Evolutionary conservation across 2,329 filamentous ascomycete species (phyloP).

Genomic region (Phyllosticta citriasiana): DNA sequence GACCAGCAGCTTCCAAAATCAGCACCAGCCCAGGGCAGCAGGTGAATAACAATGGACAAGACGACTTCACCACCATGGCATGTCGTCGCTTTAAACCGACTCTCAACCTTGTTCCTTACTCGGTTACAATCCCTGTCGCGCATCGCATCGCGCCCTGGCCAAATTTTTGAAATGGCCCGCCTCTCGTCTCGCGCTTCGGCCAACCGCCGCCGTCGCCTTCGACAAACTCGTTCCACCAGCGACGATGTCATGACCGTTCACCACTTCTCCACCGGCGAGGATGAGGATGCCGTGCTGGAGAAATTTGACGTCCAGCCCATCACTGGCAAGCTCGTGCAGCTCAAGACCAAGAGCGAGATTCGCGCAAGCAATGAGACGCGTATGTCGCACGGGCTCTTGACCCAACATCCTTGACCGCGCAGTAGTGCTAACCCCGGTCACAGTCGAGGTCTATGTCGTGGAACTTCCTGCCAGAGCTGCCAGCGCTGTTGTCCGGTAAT

Average conservation of each 20-base stretch:
- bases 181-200: background rate
- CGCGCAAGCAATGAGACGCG: conserved; percentile 37
- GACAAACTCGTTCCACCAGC: background rate
- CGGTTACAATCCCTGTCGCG: background rate
- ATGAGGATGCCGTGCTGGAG: background rate
- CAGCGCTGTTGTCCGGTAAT: conserved; percentile 63
- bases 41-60: too few species aligned
- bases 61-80: background rate
- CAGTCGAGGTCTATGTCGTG: conserved; percentile 59
- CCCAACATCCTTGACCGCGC: background rate
- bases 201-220: background rate
- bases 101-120: background rate
- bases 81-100: background rate
- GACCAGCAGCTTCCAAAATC: too few species aligned
- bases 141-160: background rate
- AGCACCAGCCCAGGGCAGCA: background rate
- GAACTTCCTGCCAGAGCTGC: conserved; percentile 62
- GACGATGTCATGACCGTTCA: conserved; percentile 10
- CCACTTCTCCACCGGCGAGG: background rate
- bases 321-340: conserved; percentile 22
- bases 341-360: conserved; percentile 42
- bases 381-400: conserved; percentile 1
- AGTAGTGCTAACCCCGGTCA: conserved; percentile 16
- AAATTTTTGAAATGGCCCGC: conserved; percentile 1
- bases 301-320: conserved; percentile 10